Evolutionary conservation across 306 rosid species (phyloP).

Genomic region (Sindora glabra): DNA sequence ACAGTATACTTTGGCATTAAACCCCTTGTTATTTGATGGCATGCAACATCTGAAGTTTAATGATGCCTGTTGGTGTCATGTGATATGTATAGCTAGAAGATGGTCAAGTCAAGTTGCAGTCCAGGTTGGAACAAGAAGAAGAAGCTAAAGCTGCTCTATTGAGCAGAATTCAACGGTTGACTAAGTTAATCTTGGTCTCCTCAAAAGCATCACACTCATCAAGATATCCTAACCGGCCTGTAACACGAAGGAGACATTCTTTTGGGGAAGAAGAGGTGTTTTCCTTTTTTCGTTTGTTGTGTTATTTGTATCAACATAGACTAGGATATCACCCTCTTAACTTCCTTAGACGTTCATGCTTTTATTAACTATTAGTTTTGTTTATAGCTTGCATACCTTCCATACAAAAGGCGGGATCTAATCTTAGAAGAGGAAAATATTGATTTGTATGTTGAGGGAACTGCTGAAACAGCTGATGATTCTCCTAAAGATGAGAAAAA

Average conservation of each 20-base stretch:
- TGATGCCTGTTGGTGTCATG: constrained; percentile 24
- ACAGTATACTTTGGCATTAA: too few relatives aligned
- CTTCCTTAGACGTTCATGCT: not conserved
- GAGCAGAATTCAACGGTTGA: constrained; percentile 92
- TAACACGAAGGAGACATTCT: constrained; percentile 83
- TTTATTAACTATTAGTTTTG: constrained; percentile 19
- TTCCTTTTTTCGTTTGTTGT: constrained; percentile 5
- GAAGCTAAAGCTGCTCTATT: constrained; percentile 93
- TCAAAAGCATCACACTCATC: constrained; percentile 67
- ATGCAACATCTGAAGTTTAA: constrained; percentile 26
- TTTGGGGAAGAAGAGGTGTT: constrained; percentile 78
- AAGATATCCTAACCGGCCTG: constrained; percentile 60
- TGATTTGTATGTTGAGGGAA: constrained; percentile 73
- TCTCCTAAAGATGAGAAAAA: constrained; percentile 75
- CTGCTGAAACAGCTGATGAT: constrained; percentile 48
- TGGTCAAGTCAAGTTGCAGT: constrained; percentile 86
- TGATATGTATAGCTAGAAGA: constrained; percentile 74
- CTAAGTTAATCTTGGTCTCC: constrained; percentile 95
- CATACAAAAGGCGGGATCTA: constrained; percentile 88
- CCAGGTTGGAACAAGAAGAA: constrained; percentile 97
- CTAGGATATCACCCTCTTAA: not conserved
- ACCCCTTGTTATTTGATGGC: not conserved
- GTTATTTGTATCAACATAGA: not conserved
- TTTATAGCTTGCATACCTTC: constrained; percentile 92
- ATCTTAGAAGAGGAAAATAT: constrained; percentile 82